Percentiles rank a stretch among this genome's conserved stretches.
Conservation (phyloP, 1,284 basidiomycete genomes). For the Mycena citricolor region DNA sequence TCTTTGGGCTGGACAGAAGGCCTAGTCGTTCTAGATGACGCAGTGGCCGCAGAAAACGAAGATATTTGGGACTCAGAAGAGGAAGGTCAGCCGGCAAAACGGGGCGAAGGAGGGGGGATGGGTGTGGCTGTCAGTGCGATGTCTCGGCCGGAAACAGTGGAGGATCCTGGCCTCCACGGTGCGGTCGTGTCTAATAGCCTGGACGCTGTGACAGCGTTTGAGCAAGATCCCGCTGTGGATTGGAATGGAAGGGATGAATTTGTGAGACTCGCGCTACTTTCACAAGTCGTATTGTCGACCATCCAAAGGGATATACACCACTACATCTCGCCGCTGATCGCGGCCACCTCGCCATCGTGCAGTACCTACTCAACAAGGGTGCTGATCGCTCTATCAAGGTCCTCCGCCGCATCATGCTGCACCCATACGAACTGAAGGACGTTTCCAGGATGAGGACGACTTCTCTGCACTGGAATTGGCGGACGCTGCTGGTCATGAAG, state of each 20-base stretch:
- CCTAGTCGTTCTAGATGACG: constrained; percentile 9
- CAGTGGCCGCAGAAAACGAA: constrained; percentile 29
- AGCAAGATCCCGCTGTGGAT: constrained; percentile 43
- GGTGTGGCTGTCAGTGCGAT: constrained; percentile 67
- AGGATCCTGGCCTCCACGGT: constrained; percentile 55
- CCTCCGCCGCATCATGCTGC: constrained; percentile 20
- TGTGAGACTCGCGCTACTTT: constrained; percentile 44
- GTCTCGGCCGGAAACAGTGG: constrained; percentile 37
- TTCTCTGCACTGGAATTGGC: constrained; percentile 69
- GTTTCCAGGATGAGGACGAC: constrained; percentile 67
- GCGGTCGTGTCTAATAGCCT: constrained; percentile 61
- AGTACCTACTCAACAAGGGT: constrained; percentile 61
- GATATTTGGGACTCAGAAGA: constrained; percentile 43
- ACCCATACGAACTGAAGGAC: constrained; percentile 28
- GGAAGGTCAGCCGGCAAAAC: constrained; percentile 26
- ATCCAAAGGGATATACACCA: constrained; percentile 75
- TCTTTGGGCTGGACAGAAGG: constrained; percentile 67
- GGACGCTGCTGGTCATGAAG: constrained; percentile 60
- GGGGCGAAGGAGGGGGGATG: constrained; percentile 44
- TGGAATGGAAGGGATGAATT: constrained; percentile 51
- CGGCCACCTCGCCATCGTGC: constrained; percentile 60
- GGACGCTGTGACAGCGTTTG: constrained; percentile 43
- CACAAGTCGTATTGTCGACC: constrained; percentile 27
- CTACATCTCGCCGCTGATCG: constrained; percentile 85
- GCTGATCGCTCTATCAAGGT: constrained; percentile 69